phyloP scores from a whole-genome alignment of 2,329 filamentous ascomycete genomes.

The Rugonectria rugulosa region DNA sequence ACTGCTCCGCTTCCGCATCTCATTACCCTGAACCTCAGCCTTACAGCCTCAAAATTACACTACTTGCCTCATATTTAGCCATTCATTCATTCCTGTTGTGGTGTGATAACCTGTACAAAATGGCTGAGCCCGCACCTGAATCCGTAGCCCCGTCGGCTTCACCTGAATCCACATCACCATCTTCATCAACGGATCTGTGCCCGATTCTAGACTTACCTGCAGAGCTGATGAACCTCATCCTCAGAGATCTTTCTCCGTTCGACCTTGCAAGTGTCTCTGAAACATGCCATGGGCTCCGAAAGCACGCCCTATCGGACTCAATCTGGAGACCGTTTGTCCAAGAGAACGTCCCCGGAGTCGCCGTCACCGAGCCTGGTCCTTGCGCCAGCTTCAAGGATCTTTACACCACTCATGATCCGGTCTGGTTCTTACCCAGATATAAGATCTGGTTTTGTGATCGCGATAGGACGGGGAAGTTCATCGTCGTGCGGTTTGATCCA shows the following conservation, averaged over 20 bases:
- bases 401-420: slow-evolving; percentile 76
- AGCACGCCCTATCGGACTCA: slow-evolving; percentile 69
- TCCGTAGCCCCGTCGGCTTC: slow-evolving; percentile 1
- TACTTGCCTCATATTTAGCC: too few species aligned
- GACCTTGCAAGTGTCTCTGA: slow-evolving; percentile 68
- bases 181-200: slow-evolving; percentile 18
- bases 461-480: slow-evolving; percentile 75
- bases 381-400: slow-evolving; percentile 73
- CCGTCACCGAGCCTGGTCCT: slow-evolving; percentile 63
- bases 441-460: slow-evolving; percentile 88
- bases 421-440: slow-evolving; percentile 83
- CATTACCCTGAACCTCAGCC: too few species aligned
- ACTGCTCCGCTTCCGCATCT: too few species aligned
- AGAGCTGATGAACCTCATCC: slow-evolving; percentile 78
- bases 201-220: slow-evolving; percentile 68
- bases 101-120: too few species aligned
- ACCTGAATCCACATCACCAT: slow-evolving; percentile 2
- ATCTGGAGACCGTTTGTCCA: slow-evolving; percentile 78
- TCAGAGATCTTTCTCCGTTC: slow-evolving; percentile 68
- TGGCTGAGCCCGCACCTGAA: background rate
- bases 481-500: slow-evolving; percentile 80
- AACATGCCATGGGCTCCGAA: slow-evolving; percentile 68
- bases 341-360: slow-evolving; percentile 66
- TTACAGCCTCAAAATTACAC: too few species aligned
- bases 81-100: too few species aligned